Percentiles rank a stretch among this genome's conserved stretches.
These are phyloP conservation scores for Russula abietina DNA, from an alignment of 768 basidiomycete species.

Conservation along the genomic window DNA sequence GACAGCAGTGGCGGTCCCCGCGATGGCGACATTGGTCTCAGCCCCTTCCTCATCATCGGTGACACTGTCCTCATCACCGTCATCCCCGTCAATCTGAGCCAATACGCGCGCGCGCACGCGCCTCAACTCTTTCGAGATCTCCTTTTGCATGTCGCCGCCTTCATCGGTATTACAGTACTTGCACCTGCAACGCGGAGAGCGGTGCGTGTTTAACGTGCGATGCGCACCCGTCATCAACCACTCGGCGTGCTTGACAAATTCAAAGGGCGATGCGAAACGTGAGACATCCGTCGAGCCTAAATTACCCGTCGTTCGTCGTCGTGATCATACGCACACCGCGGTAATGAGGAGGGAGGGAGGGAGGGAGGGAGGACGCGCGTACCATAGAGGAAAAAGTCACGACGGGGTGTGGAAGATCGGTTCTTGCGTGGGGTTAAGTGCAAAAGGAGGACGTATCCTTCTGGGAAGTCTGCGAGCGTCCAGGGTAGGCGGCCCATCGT, in stretches of 20 bases:
- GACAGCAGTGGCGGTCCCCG: background rate
- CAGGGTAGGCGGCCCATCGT: conserved; percentile 14
- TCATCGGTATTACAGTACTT: conserved; percentile 3
- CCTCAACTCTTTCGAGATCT: conserved; percentile 10
- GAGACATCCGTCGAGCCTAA: conserved; percentile 12
- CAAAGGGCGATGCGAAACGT: conserved; percentile 10
- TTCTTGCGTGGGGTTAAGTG: background rate
- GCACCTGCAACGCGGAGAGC: conserved; percentile 5
- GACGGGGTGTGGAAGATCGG: background rate
- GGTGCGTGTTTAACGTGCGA: conserved; percentile 5
- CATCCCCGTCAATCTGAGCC: background rate
- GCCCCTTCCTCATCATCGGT: background rate
- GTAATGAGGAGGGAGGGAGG: too few relatives aligned
- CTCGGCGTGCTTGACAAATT: conserved; percentile 19
- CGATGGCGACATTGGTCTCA: background rate
- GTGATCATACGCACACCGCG: too few relatives aligned
- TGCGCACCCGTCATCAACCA: conserved; percentile 19
- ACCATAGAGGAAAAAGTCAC: conserved; percentile 20
- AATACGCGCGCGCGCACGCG: background rate
- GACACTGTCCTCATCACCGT: background rate
- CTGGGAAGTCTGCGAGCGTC: conserved; percentile 17
- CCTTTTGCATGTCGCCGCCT: background rate
- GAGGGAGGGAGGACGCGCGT: too few relatives aligned
- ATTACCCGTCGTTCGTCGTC: too few relatives aligned
- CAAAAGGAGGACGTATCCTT: conserved; percentile 12